These are phyloP conservation scores for Acacia confusa DNA, from an alignment of 306 rosid species.

Conservation along the genomic window DNA sequence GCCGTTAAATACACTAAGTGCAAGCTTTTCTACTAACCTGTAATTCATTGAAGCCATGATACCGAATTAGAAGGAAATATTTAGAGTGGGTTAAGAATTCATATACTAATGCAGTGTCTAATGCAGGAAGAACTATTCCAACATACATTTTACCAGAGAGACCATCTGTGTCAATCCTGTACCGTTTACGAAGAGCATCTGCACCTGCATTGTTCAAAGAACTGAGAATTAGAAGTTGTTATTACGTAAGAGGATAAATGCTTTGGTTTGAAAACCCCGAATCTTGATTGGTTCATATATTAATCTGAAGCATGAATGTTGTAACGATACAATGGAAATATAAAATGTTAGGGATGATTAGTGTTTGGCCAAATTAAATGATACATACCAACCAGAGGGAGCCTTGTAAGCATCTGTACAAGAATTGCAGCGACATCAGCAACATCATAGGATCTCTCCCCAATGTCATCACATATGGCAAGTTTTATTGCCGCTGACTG, in stretches of 20 bases:
- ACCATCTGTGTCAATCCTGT: constrained; percentile 69
- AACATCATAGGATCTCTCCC: constrained; percentile 82
- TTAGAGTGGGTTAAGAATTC: background rate
- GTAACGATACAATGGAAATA: background rate
- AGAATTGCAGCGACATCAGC: constrained; percentile 86
- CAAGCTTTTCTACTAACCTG: constrained; percentile 83
- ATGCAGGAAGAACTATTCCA: background rate
- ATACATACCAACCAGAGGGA: constrained; percentile 72
- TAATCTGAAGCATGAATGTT: background rate
- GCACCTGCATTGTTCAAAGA: constrained; percentile 48
- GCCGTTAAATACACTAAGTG: constrained; percentile 71
- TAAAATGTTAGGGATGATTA: background rate
- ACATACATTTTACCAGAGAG: constrained; percentile 71
- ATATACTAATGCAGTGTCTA: background rate
- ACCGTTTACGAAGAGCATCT: constrained; percentile 63
- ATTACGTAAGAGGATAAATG: background rate
- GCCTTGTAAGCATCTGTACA: constrained; percentile 81
- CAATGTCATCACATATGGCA: constrained; percentile 95
- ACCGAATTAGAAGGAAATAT: background rate
- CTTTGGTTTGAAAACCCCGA: background rate
- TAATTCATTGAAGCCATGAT: constrained; percentile 22
- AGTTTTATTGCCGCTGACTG: constrained; percentile 97
- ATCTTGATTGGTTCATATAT: constrained; percentile 1
- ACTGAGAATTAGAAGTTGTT: background rate
- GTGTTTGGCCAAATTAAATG: constrained; percentile 17